Evolutionary conservation across 192 early-diverging fungal genomes (phyloP).

Genomic region (Coemansia sp.): DNA sequence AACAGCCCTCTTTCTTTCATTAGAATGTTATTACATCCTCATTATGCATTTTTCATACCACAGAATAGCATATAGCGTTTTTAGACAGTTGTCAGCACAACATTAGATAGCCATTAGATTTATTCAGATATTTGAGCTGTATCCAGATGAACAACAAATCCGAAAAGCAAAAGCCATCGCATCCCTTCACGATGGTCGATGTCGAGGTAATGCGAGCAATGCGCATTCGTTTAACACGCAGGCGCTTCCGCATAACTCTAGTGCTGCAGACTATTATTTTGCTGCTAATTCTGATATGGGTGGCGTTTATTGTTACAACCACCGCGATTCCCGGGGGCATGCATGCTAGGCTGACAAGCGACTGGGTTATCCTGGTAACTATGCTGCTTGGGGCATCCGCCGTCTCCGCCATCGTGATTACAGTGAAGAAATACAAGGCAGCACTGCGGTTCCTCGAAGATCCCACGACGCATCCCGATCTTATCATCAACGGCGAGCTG

Average conservation of each 20-base stretch:
- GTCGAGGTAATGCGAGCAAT: conserved; percentile 56
- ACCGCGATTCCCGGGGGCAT: conserved; percentile 16
- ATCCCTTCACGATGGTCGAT: conserved; percentile 47
- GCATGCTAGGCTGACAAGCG: conserved; percentile 34
- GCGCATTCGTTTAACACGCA: conserved; percentile 46
- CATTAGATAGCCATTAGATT: background rate
- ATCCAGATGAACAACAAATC: conserved; percentile 13
- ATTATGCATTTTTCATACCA: background rate
- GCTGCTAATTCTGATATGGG: conserved; percentile 38
- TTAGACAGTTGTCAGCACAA: too few relatives aligned
- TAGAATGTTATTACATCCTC: too few relatives aligned
- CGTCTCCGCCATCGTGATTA: conserved; percentile 38
- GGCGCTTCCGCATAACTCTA: conserved; percentile 40
- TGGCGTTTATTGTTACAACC: conserved; percentile 30
- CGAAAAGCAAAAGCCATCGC: conserved; percentile 27
- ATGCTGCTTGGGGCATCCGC: conserved; percentile 31
- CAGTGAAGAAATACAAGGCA: conserved; percentile 36
- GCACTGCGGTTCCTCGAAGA: conserved; percentile 43
- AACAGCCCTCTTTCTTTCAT: too few relatives aligned
- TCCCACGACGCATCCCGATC: conserved; percentile 41
- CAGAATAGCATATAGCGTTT: background rate
- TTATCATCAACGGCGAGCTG: conserved; percentile 43
- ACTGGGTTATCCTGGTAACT: conserved; percentile 50
- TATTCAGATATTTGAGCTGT: background rate
- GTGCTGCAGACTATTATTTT: conserved; percentile 28